phyloP scores from a whole-genome alignment of 805 yeast genomes.

The Cyberlindnera saturnus region DNA sequence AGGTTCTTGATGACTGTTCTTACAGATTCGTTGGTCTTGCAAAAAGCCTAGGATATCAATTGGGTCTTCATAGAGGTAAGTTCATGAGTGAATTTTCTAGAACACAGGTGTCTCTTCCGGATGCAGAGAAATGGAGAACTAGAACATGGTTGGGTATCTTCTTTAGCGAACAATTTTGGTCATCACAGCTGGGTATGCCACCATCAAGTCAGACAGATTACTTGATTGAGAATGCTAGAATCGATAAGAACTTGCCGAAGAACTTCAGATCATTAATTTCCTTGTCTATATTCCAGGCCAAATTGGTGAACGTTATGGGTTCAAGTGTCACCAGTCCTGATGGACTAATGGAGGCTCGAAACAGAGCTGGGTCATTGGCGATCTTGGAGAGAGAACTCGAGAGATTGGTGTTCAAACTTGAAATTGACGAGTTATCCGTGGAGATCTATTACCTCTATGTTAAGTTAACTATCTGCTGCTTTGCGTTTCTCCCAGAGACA shows the following conservation, averaged over 20 bases:
- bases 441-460: constrained; percentile 78
- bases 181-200: constrained; percentile 81
- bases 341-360: constrained; percentile 79
- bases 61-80: constrained; percentile 88
- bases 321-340: constrained; percentile 79
- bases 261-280: constrained; percentile 67
- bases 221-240: constrained; percentile 69
- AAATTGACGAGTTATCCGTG: constrained; percentile 60
- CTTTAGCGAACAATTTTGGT: constrained; percentile 87
- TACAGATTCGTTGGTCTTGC: constrained; percentile 87
- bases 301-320: constrained; percentile 81
- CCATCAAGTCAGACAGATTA: constrained; percentile 82
- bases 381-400: constrained; percentile 75
- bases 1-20: constrained; percentile 86
- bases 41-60: constrained; percentile 72
- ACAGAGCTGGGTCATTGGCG: constrained; percentile 75
- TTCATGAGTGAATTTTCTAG: constrained; percentile 87
- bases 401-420: constrained; percentile 57
- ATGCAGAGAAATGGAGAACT: constrained; percentile 92
- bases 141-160: constrained; percentile 88
- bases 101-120: constrained; percentile 81
- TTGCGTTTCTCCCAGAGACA: constrained; percentile 87
- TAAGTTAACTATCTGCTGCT: constrained; percentile 75
- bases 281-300: constrained; percentile 76
- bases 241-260: constrained; percentile 57